Percentiles rank a stretch among this genome's conserved stretches.
phyloP scores from a whole-genome alignment of 1,284 basidiomycete genomes.

The Microbotryomycetes sp. region DNA sequence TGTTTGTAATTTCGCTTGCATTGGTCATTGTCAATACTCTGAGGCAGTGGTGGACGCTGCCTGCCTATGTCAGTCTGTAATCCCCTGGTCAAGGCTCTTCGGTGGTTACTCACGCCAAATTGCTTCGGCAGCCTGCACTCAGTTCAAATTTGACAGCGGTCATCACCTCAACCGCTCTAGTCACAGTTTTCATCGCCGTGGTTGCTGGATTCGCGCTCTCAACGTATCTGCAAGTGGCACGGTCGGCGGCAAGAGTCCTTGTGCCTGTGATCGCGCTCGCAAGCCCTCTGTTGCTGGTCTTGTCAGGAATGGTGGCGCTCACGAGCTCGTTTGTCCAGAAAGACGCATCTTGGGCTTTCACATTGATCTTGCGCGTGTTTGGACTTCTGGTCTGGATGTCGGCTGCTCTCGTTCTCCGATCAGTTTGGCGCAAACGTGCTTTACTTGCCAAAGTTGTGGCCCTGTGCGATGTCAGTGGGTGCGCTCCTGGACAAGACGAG shows the following conservation, averaged over 20 bases:
- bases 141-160: not conserved
- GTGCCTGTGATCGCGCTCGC: slow-evolving; percentile 14
- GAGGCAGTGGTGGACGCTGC: too few species aligned
- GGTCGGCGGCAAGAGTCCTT: slow-evolving; percentile 11
- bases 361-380: slow-evolving; percentile 64
- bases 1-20: too few species aligned
- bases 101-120: too few species aligned
- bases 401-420: too few species aligned
- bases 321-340: slow-evolving; percentile 1
- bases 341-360: slow-evolving; percentile 47
- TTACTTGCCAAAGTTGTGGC: slow-evolving; percentile 55
- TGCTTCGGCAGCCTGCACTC: too few species aligned
- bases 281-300: slow-evolving; percentile 13
- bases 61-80: too few species aligned
- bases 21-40: too few species aligned
- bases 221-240: slow-evolving; percentile 16
- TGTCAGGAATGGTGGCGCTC: slow-evolving; percentile 19
- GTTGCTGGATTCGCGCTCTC: slow-evolving; percentile 14
- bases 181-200: slow-evolving; percentile 16
- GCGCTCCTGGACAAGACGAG: too few species aligned
- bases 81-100: too few species aligned
- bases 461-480: slow-evolving; percentile 63
- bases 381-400: slow-evolving; percentile 65
- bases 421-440: too few species aligned
- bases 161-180: slow-evolving; percentile 10